Evolutionary conservation across 2,329 filamentous ascomycete species (phyloP), one percentile per base, ranked within the genome.

Genomic region (Penicillium sp.): DNA sequence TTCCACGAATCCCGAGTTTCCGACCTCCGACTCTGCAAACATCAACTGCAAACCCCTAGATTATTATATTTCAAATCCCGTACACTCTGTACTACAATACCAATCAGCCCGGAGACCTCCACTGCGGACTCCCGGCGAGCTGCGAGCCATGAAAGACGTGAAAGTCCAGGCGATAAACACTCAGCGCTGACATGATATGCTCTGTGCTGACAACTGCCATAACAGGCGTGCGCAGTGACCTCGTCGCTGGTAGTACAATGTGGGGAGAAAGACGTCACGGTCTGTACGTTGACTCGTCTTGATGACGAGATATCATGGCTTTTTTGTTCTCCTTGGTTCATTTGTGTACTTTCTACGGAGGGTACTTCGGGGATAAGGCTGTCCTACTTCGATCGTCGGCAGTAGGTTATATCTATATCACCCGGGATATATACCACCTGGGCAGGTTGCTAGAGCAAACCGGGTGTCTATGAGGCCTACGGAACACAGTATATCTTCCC

Each of bases 21-120:
- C 64, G 64, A 53, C 50, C 50, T 31, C 64, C 64, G 63, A 60
- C 19, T 47, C 23, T 42, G 53, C 38, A 23, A 31, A 31, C 15
- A 6, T 51, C 39, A 35, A 45, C 4, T 49, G 15, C 36, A 49
- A n/a, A 49, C 17, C 36, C 38, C 45, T 39, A 36, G n/a, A 42
- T 27, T 19, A 25, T 41, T 25, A 23, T 33, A 48, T 35, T 38
- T 21, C 54, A 47, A 53, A 57, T 47, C 54, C 48, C 49, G 27
- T 41, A 33, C 5, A 8, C n/a, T 27, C 21, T 33, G 52, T 33
- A 9, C 25, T 21, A 35, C n/a, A n/a, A 15, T 49, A 4, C 17
- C 31, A 1, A 27, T 47, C 33, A 50, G 29, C 29, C 45, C 33
- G 63, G 63, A 61, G 60, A 64, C 48, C 63, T 65, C 60, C 63